Percentiles rank a stretch among this genome's conserved stretches.
Evolutionary conservation across 2,329 filamentous ascomycete species (phyloP).

Genomic region (Diaporthe vaccinii): DNA sequence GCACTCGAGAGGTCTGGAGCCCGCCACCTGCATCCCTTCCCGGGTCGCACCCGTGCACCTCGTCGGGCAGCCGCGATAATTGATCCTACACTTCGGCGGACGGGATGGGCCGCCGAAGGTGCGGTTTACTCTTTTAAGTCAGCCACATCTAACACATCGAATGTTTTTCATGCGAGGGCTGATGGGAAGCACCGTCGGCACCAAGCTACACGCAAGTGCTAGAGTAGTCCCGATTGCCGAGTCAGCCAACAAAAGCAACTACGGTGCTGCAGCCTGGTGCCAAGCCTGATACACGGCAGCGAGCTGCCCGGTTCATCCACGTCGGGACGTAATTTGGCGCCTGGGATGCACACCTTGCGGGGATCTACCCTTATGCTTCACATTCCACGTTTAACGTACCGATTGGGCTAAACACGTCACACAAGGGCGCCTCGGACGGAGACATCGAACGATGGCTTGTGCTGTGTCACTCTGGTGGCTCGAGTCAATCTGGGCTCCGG

Average conservation of each 20-base stretch:
- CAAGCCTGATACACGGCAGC: conserved; percentile 21
- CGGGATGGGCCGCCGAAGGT: conserved; percentile 32
- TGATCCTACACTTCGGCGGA: neutral
- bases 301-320: conserved; percentile 19
- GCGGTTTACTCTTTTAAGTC: conserved; percentile 10
- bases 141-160: conserved; percentile 37
- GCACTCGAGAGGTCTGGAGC: neutral
- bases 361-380: conserved; percentile 22
- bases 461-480: conserved; percentile 25
- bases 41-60: conserved; percentile 21
- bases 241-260: conserved; percentile 34
- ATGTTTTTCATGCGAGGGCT: conserved; percentile 33
- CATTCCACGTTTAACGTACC: conserved; percentile 26
- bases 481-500: conserved; percentile 30
- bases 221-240: conserved; percentile 25
- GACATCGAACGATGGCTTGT: conserved; percentile 38
- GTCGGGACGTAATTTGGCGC: conserved; percentile 11
- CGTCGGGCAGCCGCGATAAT: conserved; percentile 13
- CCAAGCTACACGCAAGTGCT: conserved; percentile 7
- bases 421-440: conserved; percentile 32
- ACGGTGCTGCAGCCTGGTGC: conserved; percentile 6
- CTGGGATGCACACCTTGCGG: conserved; percentile 10
- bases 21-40: neutral
- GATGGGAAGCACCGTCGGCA: conserved; percentile 9
- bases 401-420: conserved; percentile 37